Evolutionary conservation across 805 yeast genomes (phyloP), one percentile per base, ranked within the genome.

Genomic region (Schwanniomyces pseudopolymorphus): DNA sequence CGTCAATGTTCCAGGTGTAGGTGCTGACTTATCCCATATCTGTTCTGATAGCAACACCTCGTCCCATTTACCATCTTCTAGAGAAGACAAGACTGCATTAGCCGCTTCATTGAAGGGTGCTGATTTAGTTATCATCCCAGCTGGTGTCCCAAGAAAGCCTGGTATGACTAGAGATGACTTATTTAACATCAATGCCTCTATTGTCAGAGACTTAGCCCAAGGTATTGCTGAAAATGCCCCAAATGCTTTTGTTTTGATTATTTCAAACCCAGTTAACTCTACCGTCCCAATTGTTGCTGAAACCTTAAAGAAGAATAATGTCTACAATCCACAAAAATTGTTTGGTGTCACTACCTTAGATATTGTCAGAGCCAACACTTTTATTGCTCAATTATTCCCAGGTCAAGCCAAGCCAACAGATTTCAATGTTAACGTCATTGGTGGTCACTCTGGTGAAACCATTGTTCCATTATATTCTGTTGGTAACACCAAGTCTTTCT

Each of bases 401-500:
- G 63, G 55, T 19, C 70, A 69, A 25, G 51, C 74, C 45, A 69
- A 72, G 52, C 75, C 81, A 52, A 76, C 87, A 43, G 72, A 78
- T 54, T 77, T 72, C 53, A 78, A 77, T 56, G 74, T 89, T 45
- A 84, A 89, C 17, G 96, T 91, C 44, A 75, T 90, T 56, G 97
- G 97, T 51, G 97, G 97, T 44, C 97, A 90, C 76, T 88, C 96
- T 26, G 97, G 97, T 54, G 92, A 86, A 63, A 90, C 97, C 42
- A 90, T 90, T 62, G 94, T 90, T 36, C 97, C 97, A 45, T 76
- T 90, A 55, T 80, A 85, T 64, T 79, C 90, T 33, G 50, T 71
- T 28, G 70, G 75, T 39, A 48, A 57, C 47, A 60, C 77, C 44
- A 61, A 59, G 53, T 21, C 56, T 7, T 64, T 56, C 56, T 72